These are phyloP conservation scores for Fusarium neocosmosporiellum DNA, from an alignment of 2,329 filamentous ascomycete genomes.

Conservation along the genomic window DNA sequence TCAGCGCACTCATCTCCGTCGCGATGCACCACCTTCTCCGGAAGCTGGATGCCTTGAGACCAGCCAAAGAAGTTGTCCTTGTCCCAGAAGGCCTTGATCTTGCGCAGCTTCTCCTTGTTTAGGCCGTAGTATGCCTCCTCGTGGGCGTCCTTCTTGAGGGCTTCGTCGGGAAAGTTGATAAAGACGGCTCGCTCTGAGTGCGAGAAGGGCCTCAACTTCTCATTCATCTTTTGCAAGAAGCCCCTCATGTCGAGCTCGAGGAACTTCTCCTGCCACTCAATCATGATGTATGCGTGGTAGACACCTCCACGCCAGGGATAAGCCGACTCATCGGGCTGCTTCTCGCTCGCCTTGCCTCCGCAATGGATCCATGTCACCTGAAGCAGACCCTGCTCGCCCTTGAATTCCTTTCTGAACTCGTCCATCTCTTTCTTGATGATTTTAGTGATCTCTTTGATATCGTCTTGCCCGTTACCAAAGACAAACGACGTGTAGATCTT, in stretches of 20 bases:
- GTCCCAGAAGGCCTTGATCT: constrained; percentile 46
- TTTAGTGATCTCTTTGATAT: not conserved
- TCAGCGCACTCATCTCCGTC: not conserved
- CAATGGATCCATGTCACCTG: constrained; percentile 46
- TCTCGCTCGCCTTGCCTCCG: constrained; percentile 28
- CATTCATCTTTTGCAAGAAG: constrained; percentile 37
- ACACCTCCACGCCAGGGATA: constrained; percentile 45
- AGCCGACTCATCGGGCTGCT: constrained; percentile 28
- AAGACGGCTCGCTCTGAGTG: constrained; percentile 39
- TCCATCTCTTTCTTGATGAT: constrained; percentile 24
- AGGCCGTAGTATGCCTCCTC: constrained; percentile 48
- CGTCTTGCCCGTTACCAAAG: not conserved
- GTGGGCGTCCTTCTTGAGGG: constrained; percentile 4
- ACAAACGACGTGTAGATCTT: not conserved
- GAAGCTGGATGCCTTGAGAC: constrained; percentile 39
- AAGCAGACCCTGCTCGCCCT: constrained; percentile 28
- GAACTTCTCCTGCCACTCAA: constrained; percentile 48
- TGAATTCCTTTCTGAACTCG: constrained; percentile 29
- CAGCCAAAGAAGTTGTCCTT: constrained; percentile 42
- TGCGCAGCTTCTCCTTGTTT: constrained; percentile 38
- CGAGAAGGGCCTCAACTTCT: constrained; percentile 33
- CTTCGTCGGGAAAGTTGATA: constrained; percentile 46
- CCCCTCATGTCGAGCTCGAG: constrained; percentile 45
- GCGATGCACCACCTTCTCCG: not conserved
- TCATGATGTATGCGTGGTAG: constrained; percentile 46